phyloP scores from a whole-genome alignment of 2,329 filamentous ascomycete genomes.

The Cryphonectria parasitica region DNA sequence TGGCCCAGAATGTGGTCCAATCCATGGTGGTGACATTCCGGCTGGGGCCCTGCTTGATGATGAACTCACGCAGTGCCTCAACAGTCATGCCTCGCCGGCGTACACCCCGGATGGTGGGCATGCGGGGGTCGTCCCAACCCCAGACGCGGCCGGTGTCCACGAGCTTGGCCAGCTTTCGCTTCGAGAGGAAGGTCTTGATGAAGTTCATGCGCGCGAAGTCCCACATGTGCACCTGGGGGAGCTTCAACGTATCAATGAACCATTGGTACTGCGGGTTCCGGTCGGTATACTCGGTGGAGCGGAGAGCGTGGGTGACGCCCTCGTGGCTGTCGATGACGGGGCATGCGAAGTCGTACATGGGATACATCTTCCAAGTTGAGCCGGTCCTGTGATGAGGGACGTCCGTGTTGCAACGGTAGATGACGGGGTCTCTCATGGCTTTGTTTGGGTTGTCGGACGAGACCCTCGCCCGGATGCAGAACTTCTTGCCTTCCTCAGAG shows the following conservation, averaged over 20 bases:
- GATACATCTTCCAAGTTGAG: conserved; percentile 81
- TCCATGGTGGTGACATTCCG: conserved; percentile 85
- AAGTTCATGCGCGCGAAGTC: conserved; percentile 87
- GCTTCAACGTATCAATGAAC: conserved; percentile 75
- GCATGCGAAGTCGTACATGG: conserved; percentile 85
- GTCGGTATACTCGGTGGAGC: conserved; percentile 86
- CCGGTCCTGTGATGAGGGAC: conserved; percentile 77
- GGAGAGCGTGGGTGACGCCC: conserved; percentile 80
- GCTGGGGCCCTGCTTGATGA: conserved; percentile 81
- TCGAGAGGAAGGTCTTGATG: conserved; percentile 79
- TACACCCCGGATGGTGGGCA: conserved; percentile 83
- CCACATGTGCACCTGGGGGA: conserved; percentile 82
- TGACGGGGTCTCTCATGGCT: conserved; percentile 93
- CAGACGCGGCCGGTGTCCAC: conserved; percentile 76
- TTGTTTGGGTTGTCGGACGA: conserved; percentile 92
- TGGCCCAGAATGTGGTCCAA: conserved; percentile 74
- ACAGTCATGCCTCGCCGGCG: conserved; percentile 79
- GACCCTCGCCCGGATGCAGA: conserved; percentile 95
- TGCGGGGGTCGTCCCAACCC: conserved; percentile 86
- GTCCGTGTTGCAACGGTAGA: conserved; percentile 86
- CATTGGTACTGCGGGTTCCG: conserved; percentile 86
- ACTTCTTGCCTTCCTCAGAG: conserved; percentile 74
- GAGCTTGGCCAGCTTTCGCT: conserved; percentile 83
- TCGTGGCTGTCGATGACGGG: conserved; percentile 80
- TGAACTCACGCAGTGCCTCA: conserved; percentile 79